These are phyloP conservation scores for Cercospora sojina DNA, from an alignment of 2,329 filamentous ascomycete genomes.

Conservation along the genomic window DNA sequence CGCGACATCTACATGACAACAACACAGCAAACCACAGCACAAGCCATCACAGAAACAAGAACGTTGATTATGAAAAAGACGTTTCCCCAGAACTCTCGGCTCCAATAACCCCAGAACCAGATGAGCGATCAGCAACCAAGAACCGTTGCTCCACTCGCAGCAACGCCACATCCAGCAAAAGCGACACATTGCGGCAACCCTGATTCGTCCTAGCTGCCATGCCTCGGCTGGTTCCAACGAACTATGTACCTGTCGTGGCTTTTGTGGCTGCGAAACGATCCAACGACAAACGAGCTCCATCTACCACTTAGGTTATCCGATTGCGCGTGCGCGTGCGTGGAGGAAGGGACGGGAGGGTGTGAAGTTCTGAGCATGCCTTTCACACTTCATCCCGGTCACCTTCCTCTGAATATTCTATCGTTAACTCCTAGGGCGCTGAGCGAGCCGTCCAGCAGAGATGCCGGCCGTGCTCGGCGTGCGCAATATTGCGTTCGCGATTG, in stretches of 20 bases:
- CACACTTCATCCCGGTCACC: no score
- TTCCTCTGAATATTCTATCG: no score
- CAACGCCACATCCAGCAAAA: not conserved
- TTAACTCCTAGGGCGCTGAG: no score
- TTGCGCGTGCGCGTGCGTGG: not conserved
- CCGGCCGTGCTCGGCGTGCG: not conserved
- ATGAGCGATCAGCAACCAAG: not conserved
- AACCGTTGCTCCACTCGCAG: not conserved
- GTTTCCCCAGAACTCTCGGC: not conserved
- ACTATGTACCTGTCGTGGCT: not conserved
- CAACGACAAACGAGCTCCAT: not conserved
- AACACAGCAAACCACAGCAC: not conserved
- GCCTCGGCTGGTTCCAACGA: not conserved
- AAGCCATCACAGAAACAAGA: not conserved
- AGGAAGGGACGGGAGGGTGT: not conserved
- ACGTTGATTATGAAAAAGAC: not conserved
- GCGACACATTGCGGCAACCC: not conserved
- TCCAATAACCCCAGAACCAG: not conserved
- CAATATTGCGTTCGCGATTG: conserved; percentile 3
- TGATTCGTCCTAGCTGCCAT: conserved; percentile 1
- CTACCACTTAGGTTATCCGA: not conserved
- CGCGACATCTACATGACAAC: not conserved
- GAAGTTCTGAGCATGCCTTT: not conserved
- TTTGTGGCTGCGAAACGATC: not conserved
- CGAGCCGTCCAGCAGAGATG: no score